Base-by-base conservation (phyloP, 2,329 filamentous ascomycete species). In the Ophidiomyces ophidiicola region DNA sequence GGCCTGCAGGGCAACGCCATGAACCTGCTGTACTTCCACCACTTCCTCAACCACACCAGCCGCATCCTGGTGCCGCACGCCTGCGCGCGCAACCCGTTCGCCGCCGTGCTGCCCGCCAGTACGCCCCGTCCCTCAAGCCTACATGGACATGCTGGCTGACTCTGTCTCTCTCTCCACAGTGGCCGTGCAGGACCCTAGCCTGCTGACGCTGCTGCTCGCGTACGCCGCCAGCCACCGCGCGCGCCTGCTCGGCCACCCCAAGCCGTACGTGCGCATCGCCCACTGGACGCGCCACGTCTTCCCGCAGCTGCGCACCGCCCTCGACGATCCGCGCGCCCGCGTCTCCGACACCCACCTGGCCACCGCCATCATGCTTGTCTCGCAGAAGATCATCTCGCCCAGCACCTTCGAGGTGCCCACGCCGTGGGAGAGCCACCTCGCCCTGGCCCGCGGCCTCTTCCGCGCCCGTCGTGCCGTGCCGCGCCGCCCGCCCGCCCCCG, bases 151-250 rank as follows among this genome's bases (percentile, higher is more conserved):
- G 70, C 72, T 49, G 62, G 39, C 30, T 15, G 15, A 17, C 10
- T n/a, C n/a, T n/a, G n/a, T n/a, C n/a, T n/a, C n/a, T n/a, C n/a
- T n/a, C 11, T 18, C 28, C 33, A n/a, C 17, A 66, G 63, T 67
- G 64, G 64, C 63, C 4, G 56, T 66, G 34, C 54, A 57, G 43
- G 54, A 56, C 36, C 47, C 50, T 2, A 80, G 85, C 50, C 70
- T 92, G 1, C 68, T 92, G 37, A 82, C 82, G 47, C 65, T 92
- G 21, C 66, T 90, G 33, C 69, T 92, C 17, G 80, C 84, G 14
- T 92, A 86, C 57, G 85, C 82, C 49, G 84, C 84, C n/a, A 83
- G 78, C 19, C 84, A 92, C 55, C 74, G 83, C 41, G 81, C 84
- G 6, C 74, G 80, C 31, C 71, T 88, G 21, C 65, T 90, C 14